Percentiles rank a stretch among this genome's conserved stretches.
phyloP scores from a whole-genome alignment of 2,329 filamentous ascomycete species.

The Penicillium concentricum region DNA sequence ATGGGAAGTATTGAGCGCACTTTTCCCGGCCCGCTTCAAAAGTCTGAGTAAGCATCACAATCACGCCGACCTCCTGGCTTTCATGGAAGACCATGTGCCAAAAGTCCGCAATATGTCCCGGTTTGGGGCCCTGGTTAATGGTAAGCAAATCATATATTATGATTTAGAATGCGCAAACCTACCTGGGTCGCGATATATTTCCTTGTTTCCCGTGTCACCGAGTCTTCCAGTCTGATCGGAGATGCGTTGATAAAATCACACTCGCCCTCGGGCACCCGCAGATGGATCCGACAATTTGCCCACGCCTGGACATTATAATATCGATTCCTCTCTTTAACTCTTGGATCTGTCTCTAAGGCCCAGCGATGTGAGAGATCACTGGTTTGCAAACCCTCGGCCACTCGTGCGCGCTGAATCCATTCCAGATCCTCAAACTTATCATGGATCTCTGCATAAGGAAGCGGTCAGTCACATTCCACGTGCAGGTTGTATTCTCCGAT shows the following conservation, averaged over 20 bases:
- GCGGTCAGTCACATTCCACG: slow-evolving; percentile 19
- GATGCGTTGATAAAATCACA: slow-evolving; percentile 84
- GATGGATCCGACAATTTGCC: slow-evolving; percentile 77
- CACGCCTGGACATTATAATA: slow-evolving; percentile 90
- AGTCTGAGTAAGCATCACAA: slow-evolving; percentile 93
- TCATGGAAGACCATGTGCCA: slow-evolving; percentile 97
- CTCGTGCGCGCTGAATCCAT: slow-evolving; percentile 58
- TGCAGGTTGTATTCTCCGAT: slow-evolving; percentile 19
- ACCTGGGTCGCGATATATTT: slow-evolving; percentile 88
- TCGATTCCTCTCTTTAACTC: slow-evolving; percentile 68
- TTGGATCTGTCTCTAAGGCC: slow-evolving; percentile 58
- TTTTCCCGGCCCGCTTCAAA: slow-evolving; percentile 76
- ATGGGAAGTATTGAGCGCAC: slow-evolving; percentile 85
- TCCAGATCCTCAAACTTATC: slow-evolving; percentile 62
- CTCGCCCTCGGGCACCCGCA: slow-evolving; percentile 71
- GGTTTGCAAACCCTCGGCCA: slow-evolving; percentile 47
- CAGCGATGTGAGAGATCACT: slow-evolving; percentile 54
- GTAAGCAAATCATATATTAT: slow-evolving; percentile 3
- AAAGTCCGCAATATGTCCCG: slow-evolving; percentile 72
- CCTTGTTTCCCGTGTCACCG: slow-evolving; percentile 45
- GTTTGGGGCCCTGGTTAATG: slow-evolving; percentile 67
- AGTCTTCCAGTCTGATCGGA: slow-evolving; percentile 60
- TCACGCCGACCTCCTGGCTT: slow-evolving; percentile 69
- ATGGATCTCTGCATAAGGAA: slow-evolving; percentile 51
- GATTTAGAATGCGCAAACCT: slow-evolving; percentile 14